Evolutionary conservation across 2,329 filamentous ascomycete species (phyloP), one percentile per base, ranked within the genome.

Genomic region (Ophiostoma quercus): DNA sequence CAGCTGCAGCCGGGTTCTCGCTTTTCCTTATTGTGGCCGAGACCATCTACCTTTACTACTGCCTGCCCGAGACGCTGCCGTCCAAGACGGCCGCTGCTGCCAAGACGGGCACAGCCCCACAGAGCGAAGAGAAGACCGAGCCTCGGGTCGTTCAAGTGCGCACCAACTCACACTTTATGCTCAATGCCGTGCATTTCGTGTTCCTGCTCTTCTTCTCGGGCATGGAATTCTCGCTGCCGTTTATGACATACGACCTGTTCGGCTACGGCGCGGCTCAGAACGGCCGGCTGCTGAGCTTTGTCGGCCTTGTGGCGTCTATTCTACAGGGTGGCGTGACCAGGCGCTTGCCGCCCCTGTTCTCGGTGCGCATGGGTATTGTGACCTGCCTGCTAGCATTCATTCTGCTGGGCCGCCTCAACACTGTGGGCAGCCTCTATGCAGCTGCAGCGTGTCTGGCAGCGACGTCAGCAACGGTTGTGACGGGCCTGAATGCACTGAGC

Each of bases 121-220:
- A 85, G 90, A 72, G 87, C 93, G 73, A 97, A 96, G 82, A 97
- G 82, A 77, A 80, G 47, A 32, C 32, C 29, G 22, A 51, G n/a
- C 22, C 29, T 70, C 75, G 73, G 9, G 19, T 34, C 5, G 16
- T 66, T 19, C 74, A 79, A 32, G 79, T 81, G 74, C 84, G 90
- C 71, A 96, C 92, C 2, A 98, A 98, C 80, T 92, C 90, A 3
- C 92, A 95, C 74, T 80, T 87, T 39, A 78, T 96, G 14, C 87
- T 99, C 66, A 97, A 97, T 77, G 80, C 90, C 1, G 89, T 92
- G 0, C 95, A 99, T 79, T 90, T 98, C 76, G 81, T 90, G 66
- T 99, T 99, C 79, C 88, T 99, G 71, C 88, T 99, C 14, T 97
- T 97, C 80, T 99, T 99, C 81, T 97, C 92, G 1, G 95, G 95